Evolutionary conservation across 176 grass and related monocot genomes (phyloP).

Genomic region (Otatea glauca): DNA sequence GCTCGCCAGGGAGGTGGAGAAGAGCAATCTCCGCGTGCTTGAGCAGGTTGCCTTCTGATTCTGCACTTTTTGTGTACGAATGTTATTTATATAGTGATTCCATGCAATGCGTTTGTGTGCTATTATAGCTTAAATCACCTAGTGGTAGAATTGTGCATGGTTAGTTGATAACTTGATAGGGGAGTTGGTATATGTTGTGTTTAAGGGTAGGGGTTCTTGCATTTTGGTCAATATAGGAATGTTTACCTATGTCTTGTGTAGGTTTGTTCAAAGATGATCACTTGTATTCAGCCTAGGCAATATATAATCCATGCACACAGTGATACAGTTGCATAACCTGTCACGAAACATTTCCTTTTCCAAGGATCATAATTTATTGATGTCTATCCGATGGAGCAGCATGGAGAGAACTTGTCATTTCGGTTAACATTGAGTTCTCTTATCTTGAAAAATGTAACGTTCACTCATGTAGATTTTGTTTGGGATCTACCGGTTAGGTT

Average conservation of each 20-base stretch:
- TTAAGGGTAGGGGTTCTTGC: background rate
- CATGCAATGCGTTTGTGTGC: background rate
- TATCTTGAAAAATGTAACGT: background rate
- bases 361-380: background rate
- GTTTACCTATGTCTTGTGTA: background rate
- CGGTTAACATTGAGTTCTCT: background rate
- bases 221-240: background rate
- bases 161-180: background rate
- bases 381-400: background rate
- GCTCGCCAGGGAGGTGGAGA: conserved; percentile 66
- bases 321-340: background rate
- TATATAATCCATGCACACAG: background rate
- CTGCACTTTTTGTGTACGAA: background rate
- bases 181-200: background rate
- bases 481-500: background rate
- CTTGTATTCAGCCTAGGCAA: background rate
- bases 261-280: background rate
- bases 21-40: conserved; percentile 56
- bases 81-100: background rate
- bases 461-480: background rate
- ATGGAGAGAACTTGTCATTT: background rate
- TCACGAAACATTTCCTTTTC: background rate
- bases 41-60: conserved; percentile 52
- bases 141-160: conserved; percentile 8
- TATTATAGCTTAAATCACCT: background rate